These are phyloP conservation scores for Gaeumannomyces sp. DNA, from an alignment of 2,329 filamentous ascomycete species.

Conservation along the genomic window DNA sequence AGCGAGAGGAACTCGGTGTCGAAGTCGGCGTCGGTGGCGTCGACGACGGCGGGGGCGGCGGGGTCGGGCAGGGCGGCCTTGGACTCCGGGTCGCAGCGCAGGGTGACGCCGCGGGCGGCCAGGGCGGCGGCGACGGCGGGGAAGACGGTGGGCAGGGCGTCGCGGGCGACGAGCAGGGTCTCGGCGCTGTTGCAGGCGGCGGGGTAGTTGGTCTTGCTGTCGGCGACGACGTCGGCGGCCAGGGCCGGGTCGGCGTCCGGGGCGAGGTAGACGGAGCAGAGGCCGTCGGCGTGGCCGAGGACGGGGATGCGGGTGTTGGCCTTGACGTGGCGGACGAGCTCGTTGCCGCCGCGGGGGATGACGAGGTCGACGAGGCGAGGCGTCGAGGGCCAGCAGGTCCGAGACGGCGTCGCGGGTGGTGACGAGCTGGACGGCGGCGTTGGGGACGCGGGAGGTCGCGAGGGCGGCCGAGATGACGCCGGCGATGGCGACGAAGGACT, in stretches of 20 bases:
- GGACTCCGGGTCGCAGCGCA: slow-evolving; percentile 70
- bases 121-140: slow-evolving; percentile 69
- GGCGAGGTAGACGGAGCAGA: slow-evolving; percentile 84
- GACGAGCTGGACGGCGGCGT: slow-evolving; percentile 85
- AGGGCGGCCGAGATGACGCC: slow-evolving; percentile 76
- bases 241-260: slow-evolving; percentile 66
- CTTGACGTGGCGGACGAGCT: slow-evolving; percentile 86
- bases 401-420: slow-evolving; percentile 87
- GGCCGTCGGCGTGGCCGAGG: slow-evolving; percentile 88
- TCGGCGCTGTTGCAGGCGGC: slow-evolving; percentile 95
- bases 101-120: slow-evolving; percentile 66
- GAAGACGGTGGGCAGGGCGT: slow-evolving; percentile 57
- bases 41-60: slow-evolving; percentile 44
- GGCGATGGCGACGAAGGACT: slow-evolving; percentile 91
- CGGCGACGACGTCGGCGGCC: slow-evolving; percentile 71
- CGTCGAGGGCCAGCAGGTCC: slow-evolving; percentile 78
- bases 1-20: slow-evolving; percentile 86
- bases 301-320: slow-evolving; percentile 89
- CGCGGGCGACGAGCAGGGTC: slow-evolving; percentile 79
- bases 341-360: slow-evolving; percentile 86
- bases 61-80: slow-evolving; percentile 56
- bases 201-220: slow-evolving; percentile 91
- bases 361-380: slow-evolving; percentile 89
- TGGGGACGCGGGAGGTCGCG: slow-evolving; percentile 66
- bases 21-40: slow-evolving; percentile 66